Percentiles rank a stretch among this genome's conserved stretches.
Conservation (phyloP, 345 rosid genomes). For the Gossypium mustelinum region DNA sequence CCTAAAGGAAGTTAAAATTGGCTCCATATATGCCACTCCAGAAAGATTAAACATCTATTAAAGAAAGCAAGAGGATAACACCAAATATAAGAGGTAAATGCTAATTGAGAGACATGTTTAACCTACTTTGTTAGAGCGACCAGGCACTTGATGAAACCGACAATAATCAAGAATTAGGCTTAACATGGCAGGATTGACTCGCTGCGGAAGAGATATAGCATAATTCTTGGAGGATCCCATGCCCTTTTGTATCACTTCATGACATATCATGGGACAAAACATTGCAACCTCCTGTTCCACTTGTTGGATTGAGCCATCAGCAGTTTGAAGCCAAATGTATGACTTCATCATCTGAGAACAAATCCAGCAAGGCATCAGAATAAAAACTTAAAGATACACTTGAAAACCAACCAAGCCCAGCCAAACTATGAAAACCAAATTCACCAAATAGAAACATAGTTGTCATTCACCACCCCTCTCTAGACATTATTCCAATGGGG, state of each 20-base stretch:
- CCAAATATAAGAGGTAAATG: constrained; percentile 11
- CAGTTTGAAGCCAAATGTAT: constrained; percentile 82
- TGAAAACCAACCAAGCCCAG: constrained; percentile 1
- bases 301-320: constrained; percentile 84
- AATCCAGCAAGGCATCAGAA: constrained; percentile 7
- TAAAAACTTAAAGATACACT: constrained; percentile 14
- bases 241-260: constrained; percentile 67
- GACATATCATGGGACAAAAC: constrained; percentile 89
- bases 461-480: not conserved
- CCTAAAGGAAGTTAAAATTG: constrained; percentile 2
- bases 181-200: constrained; percentile 71
- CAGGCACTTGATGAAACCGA: constrained; percentile 78
- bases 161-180: constrained; percentile 82
- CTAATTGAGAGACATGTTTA: constrained; percentile 1
- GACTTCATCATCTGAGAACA: constrained; percentile 57
- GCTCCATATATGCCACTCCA: constrained; percentile 3
- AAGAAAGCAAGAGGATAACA: not conserved
- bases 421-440: not conserved
- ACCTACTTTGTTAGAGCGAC: constrained; percentile 93
- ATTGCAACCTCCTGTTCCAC: constrained; percentile 91
- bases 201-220: constrained; percentile 80
- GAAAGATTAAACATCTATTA: not conserved
- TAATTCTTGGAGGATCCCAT: constrained; percentile 77
- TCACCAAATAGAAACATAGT: not conserved
- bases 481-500: not conserved